Evolutionary conservation across 192 early-diverging fungal genomes (phyloP).

Genomic region (Coemansia umbellata): DNA sequence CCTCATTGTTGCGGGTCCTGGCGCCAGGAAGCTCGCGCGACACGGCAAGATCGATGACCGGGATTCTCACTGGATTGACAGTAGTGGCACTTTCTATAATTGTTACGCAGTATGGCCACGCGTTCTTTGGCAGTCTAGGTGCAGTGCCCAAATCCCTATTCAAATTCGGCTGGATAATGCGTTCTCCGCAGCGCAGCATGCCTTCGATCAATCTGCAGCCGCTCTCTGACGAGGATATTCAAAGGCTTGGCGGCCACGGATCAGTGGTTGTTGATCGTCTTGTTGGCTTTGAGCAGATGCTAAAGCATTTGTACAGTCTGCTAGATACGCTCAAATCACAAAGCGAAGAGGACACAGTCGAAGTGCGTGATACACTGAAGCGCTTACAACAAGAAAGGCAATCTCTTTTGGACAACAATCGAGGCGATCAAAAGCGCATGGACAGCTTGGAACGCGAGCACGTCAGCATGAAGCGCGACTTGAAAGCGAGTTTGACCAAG

Average conservation of each 20-base stretch:
- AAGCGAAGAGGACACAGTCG: slow-evolving; percentile 33
- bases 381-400: slow-evolving; percentile 36
- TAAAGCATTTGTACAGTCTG: slow-evolving; percentile 34
- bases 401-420: slow-evolving; percentile 15
- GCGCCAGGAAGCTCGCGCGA: slow-evolving; percentile 22
- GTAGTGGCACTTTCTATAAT: slow-evolving; percentile 35
- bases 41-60: slow-evolving; percentile 15
- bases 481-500: slow-evolving; percentile 14
- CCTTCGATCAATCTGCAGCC: slow-evolving; percentile 15
- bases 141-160: slow-evolving; percentile 2
- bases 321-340: slow-evolving; percentile 40
- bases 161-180: neutral
- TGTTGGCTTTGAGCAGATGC: slow-evolving; percentile 38
- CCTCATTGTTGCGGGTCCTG: slow-evolving; percentile 22
- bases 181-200: neutral
- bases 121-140: slow-evolving; percentile 12
- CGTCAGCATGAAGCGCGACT: slow-evolving; percentile 33
- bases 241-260: slow-evolving; percentile 31
- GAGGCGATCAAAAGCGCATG: slow-evolving; percentile 43
- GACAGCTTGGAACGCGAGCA: slow-evolving; percentile 42
- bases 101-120: slow-evolving; percentile 26
- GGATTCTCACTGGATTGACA: slow-evolving; percentile 24
- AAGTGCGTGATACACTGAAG: slow-evolving; percentile 37
- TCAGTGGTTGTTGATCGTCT: slow-evolving; percentile 35
- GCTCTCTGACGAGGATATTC: slow-evolving; percentile 29